Percentiles rank a stretch among this genome's conserved stretches.
Evolutionary conservation across 139 green algal species (phyloP).

Genomic region (Chlamydomonas incerta): DNA sequence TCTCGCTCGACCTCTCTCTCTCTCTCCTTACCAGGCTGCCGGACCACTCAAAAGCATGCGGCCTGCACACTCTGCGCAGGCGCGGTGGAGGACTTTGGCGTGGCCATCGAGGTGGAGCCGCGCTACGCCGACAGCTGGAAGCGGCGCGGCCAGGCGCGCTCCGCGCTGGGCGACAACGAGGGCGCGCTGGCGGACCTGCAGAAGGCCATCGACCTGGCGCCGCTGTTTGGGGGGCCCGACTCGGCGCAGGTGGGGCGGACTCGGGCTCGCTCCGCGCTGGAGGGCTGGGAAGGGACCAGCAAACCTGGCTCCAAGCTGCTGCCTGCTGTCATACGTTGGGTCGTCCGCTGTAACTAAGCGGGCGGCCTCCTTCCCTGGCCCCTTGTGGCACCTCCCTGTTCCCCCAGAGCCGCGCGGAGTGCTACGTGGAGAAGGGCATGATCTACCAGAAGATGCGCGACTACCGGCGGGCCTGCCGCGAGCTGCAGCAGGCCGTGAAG

Average conservation of each 20-base stretch:
- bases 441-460: constrained; percentile 81
- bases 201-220: constrained; percentile 60
- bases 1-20: too few relatives aligned
- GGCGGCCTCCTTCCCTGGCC: too few relatives aligned
- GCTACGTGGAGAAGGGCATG: constrained; percentile 71
- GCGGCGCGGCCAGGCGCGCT: constrained; percentile 82
- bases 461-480: constrained; percentile 62
- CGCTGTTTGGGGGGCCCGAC: constrained; percentile 26
- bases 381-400: too few relatives aligned
- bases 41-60: too few relatives aligned
- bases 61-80: constrained; percentile 40
- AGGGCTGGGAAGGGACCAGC: too few relatives aligned
- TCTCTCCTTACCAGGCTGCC: too few relatives aligned
- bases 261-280: too few relatives aligned
- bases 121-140: constrained; percentile 83
- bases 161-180: constrained; percentile 70
- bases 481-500: constrained; percentile 63
- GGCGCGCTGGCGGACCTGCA: constrained; percentile 74
- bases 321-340: too few relatives aligned
- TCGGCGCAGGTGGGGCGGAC: constrained; percentile 19
- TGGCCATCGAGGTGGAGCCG: constrained; percentile 79
- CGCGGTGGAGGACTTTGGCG: constrained; percentile 82
- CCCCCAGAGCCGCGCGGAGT: constrained; percentile 56
- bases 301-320: too few relatives aligned
- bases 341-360: too few relatives aligned